A percentile compares a stretch with the other conserved stretches of the same genome.
phyloP scores from a whole-genome alignment of 2,329 filamentous ascomycete genomes.

The Intubia oerlemansii region DNA sequence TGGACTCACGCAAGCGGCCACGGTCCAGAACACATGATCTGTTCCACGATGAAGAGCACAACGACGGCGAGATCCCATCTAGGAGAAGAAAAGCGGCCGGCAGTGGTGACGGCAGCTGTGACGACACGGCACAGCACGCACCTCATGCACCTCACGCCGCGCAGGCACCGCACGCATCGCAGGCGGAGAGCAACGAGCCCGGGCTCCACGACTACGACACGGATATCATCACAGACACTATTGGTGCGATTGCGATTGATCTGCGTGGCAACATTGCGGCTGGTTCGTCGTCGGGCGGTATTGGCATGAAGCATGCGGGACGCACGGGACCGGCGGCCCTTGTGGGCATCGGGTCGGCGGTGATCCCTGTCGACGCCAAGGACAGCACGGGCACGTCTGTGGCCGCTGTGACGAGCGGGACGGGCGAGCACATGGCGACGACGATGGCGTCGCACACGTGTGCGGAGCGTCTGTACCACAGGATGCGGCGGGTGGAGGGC shows the following conservation, averaged over 20 bases:
- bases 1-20: too few relatives aligned
- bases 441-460: constrained; percentile 78
- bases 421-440: constrained; percentile 94
- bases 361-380: constrained; percentile 54
- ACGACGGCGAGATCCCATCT: too few relatives aligned
- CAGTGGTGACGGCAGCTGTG: constrained; percentile 5
- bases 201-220: constrained; percentile 3
- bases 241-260: constrained; percentile 89
- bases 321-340: constrained; percentile 82
- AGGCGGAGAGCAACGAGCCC: neutral
- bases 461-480: constrained; percentile 64
- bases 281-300: constrained; percentile 88
- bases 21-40: too few relatives aligned
- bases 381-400: constrained; percentile 52
- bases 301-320: constrained; percentile 93
- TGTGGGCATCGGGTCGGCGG: constrained; percentile 74
- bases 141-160: too few relatives aligned
- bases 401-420: constrained; percentile 78
- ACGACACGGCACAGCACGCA: too few relatives aligned
- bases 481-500: constrained; percentile 33
- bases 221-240: constrained; percentile 67
- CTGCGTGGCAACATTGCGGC: constrained; percentile 72
- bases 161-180: neutral
- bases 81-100: too few relatives aligned
- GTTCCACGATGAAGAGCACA: too few relatives aligned